These are phyloP conservation scores for Xylaria bambusicola DNA, from an alignment of 495 filamentous ascomycete genomes.

Conservation along the genomic window DNA sequence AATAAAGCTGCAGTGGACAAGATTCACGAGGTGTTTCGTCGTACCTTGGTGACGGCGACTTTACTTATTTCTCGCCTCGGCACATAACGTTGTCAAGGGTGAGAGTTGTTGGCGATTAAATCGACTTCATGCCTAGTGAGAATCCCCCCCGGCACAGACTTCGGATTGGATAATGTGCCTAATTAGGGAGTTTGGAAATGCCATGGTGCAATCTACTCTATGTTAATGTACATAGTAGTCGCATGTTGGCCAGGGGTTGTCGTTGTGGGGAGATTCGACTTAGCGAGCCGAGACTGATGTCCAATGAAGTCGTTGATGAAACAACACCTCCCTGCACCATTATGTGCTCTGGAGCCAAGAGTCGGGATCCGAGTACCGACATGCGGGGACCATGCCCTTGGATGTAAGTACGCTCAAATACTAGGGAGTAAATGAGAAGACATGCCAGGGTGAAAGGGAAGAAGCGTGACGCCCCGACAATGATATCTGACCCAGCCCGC, in stretches of 20 bases:
- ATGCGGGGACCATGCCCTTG: background rate
- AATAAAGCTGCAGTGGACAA: background rate
- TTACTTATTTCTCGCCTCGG: background rate
- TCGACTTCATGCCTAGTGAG: conserved; percentile 7
- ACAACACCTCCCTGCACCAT: background rate
- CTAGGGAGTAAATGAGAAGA: no score
- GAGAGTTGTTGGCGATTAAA: background rate
- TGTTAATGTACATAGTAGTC: background rate
- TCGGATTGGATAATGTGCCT: background rate
- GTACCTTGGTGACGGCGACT: background rate
- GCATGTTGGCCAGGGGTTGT: conserved; percentile 3
- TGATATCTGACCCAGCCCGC: background rate
- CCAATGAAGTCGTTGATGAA: background rate
- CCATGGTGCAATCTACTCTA: background rate
- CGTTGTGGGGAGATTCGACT: conserved; percentile 3
- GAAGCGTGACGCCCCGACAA: background rate
- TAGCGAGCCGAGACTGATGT: background rate
- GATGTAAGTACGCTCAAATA: no score
- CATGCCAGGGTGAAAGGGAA: background rate
- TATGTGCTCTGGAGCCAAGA: background rate
- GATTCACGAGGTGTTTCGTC: background rate
- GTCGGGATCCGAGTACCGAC: background rate
- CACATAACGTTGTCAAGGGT: conserved; percentile 7
- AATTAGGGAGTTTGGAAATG: conserved; percentile 1
- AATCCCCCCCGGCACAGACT: conserved; percentile 1